A percentile compares a stretch with the other conserved stretches of the same genome.
Conservation (phyloP, 2,329 filamentous ascomycete species). For the Lasiodiplodia sp. region DNA sequence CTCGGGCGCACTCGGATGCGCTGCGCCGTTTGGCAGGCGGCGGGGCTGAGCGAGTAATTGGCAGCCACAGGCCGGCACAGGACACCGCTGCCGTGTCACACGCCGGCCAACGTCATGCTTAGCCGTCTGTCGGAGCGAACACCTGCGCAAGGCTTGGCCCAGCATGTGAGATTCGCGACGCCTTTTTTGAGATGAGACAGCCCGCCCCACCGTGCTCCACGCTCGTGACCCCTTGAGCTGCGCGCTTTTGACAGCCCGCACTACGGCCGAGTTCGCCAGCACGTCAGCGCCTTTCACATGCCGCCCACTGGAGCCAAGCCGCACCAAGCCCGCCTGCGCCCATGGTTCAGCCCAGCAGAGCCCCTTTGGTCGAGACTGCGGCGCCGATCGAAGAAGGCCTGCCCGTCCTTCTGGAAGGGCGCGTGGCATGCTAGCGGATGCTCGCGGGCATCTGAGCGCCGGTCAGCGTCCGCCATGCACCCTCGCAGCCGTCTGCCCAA, state of each 20-base stretch:
- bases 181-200: conserved; percentile 21
- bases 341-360: conserved; percentile 24
- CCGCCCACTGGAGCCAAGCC: conserved; percentile 14
- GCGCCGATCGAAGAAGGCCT: conserved; percentile 17
- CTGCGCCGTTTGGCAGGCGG: conserved; percentile 25
- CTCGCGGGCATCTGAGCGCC: conserved; percentile 21
- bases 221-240: conserved; percentile 25
- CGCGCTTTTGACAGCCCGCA: conserved; percentile 15
- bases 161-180: conserved; percentile 27
- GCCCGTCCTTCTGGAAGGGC: conserved; percentile 18
- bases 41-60: conserved; percentile 20
- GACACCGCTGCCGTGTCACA: conserved; percentile 22
- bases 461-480: conserved; percentile 3
- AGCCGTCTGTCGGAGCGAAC: conserved; percentile 1
- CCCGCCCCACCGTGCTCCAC: conserved; percentile 23
- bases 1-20: conserved; percentile 25
- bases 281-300: conserved; percentile 26
- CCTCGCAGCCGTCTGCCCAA: not conserved
- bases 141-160: conserved; percentile 20
- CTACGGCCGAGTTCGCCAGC: conserved; percentile 16
- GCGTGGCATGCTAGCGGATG: conserved; percentile 18
- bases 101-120: conserved; percentile 27
- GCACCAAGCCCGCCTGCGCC: conserved; percentile 1
- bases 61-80: not conserved
- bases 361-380: conserved; percentile 18